Percentiles rank a stretch among this genome's conserved stretches.
Conservation (phyloP, 2,329 filamentous ascomycete species). For the Ascochyta clinopodiicola region DNA sequence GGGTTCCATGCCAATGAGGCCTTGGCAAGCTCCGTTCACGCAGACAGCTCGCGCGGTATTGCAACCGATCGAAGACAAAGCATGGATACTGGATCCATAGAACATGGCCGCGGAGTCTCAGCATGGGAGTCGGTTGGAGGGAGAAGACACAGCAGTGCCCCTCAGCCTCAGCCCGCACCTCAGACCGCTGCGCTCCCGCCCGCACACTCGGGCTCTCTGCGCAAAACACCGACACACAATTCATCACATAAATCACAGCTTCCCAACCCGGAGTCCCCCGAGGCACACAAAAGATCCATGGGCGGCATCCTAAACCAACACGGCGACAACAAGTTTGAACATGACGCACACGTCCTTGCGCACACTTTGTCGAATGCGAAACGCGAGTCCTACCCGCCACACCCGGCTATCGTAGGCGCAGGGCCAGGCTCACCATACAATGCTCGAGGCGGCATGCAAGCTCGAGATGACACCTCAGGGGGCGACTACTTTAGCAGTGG, state of each 20-base stretch:
- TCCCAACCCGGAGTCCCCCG: conserved; percentile 25
- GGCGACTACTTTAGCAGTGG: conserved; percentile 41
- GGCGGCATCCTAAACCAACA: conserved; percentile 45
- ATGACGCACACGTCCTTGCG: conserved; percentile 39
- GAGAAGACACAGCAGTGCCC: conserved; percentile 40
- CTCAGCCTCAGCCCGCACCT: conserved; percentile 24
- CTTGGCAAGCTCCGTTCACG: conserved; percentile 15
- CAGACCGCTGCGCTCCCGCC: conserved; percentile 24
- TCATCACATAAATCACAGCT: conserved; percentile 46
- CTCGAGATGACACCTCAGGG: conserved; percentile 34
- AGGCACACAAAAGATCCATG: conserved; percentile 39
- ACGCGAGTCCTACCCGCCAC: conserved; percentile 43
- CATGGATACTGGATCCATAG: conserved; percentile 21
- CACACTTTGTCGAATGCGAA: conserved; percentile 29
- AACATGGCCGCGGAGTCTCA: conserved; percentile 18
- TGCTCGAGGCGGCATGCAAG: conserved; percentile 35
- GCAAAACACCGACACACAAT: conserved; percentile 37
- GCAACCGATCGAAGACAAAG: conserved; percentile 31
- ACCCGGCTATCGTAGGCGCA: conserved; percentile 46
- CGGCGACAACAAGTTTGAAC: conserved; percentile 34
- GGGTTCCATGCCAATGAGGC: conserved; percentile 36
- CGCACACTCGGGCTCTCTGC: conserved; percentile 32
- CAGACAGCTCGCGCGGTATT: conserved; percentile 16
- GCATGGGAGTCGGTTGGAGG: conserved; percentile 33
- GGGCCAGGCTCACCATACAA: conserved; percentile 44